These are phyloP conservation scores for Quercus agrifolia DNA, from an alignment of 306 rosid genomes.

Conservation along the genomic window DNA sequence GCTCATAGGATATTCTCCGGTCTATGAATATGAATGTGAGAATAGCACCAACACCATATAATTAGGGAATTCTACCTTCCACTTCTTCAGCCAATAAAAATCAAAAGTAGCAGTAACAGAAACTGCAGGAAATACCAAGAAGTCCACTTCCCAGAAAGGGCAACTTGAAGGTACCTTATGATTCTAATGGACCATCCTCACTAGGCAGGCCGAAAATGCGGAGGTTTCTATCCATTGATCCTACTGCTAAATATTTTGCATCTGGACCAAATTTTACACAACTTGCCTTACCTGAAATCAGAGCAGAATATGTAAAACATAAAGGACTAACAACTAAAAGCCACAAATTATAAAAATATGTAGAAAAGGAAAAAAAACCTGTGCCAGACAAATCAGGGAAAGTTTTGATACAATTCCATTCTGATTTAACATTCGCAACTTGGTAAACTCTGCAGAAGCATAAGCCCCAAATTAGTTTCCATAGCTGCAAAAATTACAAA, in stretches of 20 bases:
- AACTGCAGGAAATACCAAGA: slow-evolving; percentile 25
- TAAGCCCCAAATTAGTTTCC: slow-evolving; percentile 23
- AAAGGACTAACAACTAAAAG: background rate
- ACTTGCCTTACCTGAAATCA: slow-evolving; percentile 67
- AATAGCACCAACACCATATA: slow-evolving; percentile 19
- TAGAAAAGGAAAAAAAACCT: slow-evolving; percentile 38
- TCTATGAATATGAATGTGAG: slow-evolving; percentile 6
- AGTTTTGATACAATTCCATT: slow-evolving; percentile 92
- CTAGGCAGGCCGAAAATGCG: slow-evolving; percentile 78
- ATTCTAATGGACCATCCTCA: slow-evolving; percentile 48
- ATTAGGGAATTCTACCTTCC: slow-evolving; percentile 27
- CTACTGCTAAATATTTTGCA: slow-evolving; percentile 81
- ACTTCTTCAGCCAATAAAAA: slow-evolving; percentile 27
- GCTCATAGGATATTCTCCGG: slow-evolving; percentile 23
- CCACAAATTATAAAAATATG: background rate
- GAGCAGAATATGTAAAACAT: slow-evolving; percentile 1
- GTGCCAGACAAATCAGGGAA: slow-evolving; percentile 97
- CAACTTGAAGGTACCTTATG: slow-evolving; percentile 21
- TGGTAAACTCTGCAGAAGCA: slow-evolving; percentile 80
- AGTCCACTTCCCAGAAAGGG: background rate
- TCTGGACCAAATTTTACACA: slow-evolving; percentile 81
- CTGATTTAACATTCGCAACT: slow-evolving; percentile 89
- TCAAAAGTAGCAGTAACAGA: slow-evolving; percentile 15
- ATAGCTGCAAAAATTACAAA: background rate
- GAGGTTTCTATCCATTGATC: slow-evolving; percentile 96